Percentiles rank a stretch among this genome's conserved stretches.
Conservation (phyloP, 352 stramenopile species). For the Phytophthora pluvialis region DNA sequence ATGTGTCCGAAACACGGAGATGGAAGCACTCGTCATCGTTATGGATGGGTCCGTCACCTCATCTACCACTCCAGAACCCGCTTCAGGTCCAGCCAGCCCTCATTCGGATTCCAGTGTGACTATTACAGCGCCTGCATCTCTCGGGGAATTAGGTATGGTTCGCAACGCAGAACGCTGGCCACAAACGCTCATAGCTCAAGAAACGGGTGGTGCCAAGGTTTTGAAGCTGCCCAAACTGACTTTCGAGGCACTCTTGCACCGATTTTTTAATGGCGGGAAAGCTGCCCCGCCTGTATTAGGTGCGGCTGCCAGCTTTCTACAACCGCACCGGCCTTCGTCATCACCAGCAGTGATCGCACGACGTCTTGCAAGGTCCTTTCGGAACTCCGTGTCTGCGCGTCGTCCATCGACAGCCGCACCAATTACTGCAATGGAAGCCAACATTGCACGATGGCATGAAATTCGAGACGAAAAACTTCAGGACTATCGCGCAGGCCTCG, state of each 20-base stretch:
- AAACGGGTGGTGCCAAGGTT: constrained; percentile 28
- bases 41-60: constrained; percentile 44
- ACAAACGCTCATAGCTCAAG: constrained; percentile 34
- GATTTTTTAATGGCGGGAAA: constrained; percentile 50
- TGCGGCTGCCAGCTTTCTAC: constrained; percentile 9
- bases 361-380: constrained; percentile 15
- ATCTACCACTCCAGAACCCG: neutral
- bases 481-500: constrained; percentile 30
- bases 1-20: constrained; percentile 33
- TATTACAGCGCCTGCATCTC: constrained; percentile 24
- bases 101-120: neutral
- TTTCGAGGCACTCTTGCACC: constrained; percentile 50
- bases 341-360: constrained; percentile 40
- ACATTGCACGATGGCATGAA: constrained; percentile 39
- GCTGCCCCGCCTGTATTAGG: constrained; percentile 17
- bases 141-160: constrained; percentile 62
- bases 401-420: constrained; percentile 34
- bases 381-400: constrained; percentile 10
- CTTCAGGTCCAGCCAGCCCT: neutral
- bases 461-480: constrained; percentile 39
- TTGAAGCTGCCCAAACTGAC: constrained; percentile 38
- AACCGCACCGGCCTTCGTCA: constrained; percentile 42
- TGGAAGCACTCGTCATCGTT: constrained; percentile 50
- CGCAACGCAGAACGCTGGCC: constrained; percentile 48
- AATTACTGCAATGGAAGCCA: constrained; percentile 27